Evolutionary conservation across 768 basidiomycete species (phyloP), one percentile per base, ranked within the genome.

Genomic region (Tulasnella sp.): DNA sequence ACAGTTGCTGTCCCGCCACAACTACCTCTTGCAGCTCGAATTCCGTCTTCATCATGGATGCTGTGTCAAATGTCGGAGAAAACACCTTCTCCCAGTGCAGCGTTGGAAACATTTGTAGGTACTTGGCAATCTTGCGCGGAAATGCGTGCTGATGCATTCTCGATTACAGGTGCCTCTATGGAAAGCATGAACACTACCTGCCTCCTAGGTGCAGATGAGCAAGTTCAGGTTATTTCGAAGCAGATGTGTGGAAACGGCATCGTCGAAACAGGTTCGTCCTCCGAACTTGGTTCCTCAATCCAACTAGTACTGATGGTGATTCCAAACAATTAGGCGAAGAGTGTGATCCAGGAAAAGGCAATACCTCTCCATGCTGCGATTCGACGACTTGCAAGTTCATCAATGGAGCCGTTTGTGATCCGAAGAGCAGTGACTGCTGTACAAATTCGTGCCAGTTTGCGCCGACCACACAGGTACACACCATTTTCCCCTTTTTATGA

Each of bases 221-320:
- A 49, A 80, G 79, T 45, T 82, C 83, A 85, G 76, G 86, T 85
- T 8, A 88, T 92, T 79, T 87, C 89, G 3, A 84, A 92, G 25
- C 86, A 91, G 79, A 91, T 90, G 90, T 92, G 91, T 80, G 91
- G 92, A 36, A 93, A 94, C 82, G 93, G 93, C 71, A 93, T 94
- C 78, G 89, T 93, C 72, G 92, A 93, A 81, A 82, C 80, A 0
- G 69, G 69, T 74, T 37, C 39, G 36, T 37, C 25, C 12, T 52
- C 36, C 25, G 15, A n/a, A 40, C 9, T 19, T 14, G 3, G 37
- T 17, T 4, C 1, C n/a, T 36, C 49, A 5, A 14, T 15, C 36
- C 15, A 9, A n/a, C 49, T 11, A 73, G 12, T 12, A 31, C 49
- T 83, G 42, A 79, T 84, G 2, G 83, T 83, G 64, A 78, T 77